Evolutionary conservation across 768 basidiomycete genomes (phyloP), one percentile per base, ranked within the genome.

Genomic region (Tylopilus plumbeoviolaceoides): DNA sequence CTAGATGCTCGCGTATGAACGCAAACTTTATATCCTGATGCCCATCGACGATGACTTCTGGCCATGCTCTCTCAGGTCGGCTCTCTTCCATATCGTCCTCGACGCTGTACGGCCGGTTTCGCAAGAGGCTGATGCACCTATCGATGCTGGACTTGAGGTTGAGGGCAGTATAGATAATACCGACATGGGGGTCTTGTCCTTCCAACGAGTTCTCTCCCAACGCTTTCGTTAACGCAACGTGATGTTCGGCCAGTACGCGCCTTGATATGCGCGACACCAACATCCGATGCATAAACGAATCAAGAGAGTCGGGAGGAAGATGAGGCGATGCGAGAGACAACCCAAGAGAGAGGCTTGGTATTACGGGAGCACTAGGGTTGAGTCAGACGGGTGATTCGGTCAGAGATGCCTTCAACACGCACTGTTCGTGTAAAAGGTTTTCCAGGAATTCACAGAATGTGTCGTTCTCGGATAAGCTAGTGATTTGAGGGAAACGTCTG

Each of bases 211-310:
- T 69, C 18, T 55, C 56, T 31, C 70, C 67, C 52, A 82, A 74
- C 25, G 77, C 79, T 51, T 80, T 76, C 7, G 91, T 87, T 6
- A 95, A 75, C 2, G 90, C 87, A 48, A 94, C 81, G 60, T 95
- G 92, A 59, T 95, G 92, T 64, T 94, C 90, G 5, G 84, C 89
- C 21, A 95, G 78, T 30, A 95, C 93, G 30, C 92, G 83, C 20
- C 92, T 80, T 12, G 91, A 93, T 66, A 94, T 93, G 48, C 92
- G 80, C 2, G 92, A 94, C 45, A 91, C 80, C 10, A 95, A 78
- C 92, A 95, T 95, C 21, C 91, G 83, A 21, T 84, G 81, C 87
- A 93, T 91, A 68, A 93, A 91, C 3, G 88, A 78, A 66, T 94
- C 91, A 12, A 95, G 76, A 38, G 80, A 77, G 53, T 92, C 90